phyloP scores from a whole-genome alignment of 371 early-diverging fungal genomes.

The Saksenaea vasiformis region DNA sequence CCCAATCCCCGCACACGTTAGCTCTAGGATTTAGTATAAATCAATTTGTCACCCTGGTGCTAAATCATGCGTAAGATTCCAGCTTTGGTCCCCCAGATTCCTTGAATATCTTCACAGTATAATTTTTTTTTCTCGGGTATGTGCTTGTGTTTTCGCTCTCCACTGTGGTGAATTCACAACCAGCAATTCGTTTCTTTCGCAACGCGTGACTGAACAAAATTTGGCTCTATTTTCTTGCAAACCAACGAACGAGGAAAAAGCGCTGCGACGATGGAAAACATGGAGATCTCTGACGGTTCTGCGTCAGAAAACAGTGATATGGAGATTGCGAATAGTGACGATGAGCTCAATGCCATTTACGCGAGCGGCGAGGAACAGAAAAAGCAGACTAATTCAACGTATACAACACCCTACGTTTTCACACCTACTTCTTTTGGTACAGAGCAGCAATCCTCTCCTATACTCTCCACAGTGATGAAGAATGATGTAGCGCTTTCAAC shows the following conservation, averaged over 20 bases:
- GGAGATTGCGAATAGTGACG: constrained; percentile 16
- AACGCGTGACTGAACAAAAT: not conserved
- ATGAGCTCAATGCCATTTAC: constrained; percentile 1
- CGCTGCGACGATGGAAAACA: not conserved
- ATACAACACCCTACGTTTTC: not conserved
- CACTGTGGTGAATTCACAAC: too few relatives aligned
- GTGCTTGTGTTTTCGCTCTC: too few relatives aligned
- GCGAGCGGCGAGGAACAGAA: not conserved
- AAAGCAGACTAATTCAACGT: not conserved
- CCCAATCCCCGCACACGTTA: too few relatives aligned
- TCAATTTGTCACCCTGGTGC: too few relatives aligned
- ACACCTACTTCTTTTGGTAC: not conserved
- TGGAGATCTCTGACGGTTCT: not conserved
- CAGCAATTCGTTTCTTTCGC: too few relatives aligned
- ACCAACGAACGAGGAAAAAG: not conserved
- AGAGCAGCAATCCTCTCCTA: not conserved
- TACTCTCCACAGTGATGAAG: not conserved
- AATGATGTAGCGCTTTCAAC: not conserved
- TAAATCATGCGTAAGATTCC: too few relatives aligned
- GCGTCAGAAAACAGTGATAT: constrained; percentile 12
- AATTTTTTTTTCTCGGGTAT: too few relatives aligned
- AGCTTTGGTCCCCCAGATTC: too few relatives aligned
- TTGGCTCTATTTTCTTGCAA: not conserved
- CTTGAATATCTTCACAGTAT: too few relatives aligned
- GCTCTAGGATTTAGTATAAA: too few relatives aligned